A percentile compares a stretch with the other conserved stretches of the same genome.
Conservation (phyloP, 345 rosid species). For the Linum tenue region DNA sequence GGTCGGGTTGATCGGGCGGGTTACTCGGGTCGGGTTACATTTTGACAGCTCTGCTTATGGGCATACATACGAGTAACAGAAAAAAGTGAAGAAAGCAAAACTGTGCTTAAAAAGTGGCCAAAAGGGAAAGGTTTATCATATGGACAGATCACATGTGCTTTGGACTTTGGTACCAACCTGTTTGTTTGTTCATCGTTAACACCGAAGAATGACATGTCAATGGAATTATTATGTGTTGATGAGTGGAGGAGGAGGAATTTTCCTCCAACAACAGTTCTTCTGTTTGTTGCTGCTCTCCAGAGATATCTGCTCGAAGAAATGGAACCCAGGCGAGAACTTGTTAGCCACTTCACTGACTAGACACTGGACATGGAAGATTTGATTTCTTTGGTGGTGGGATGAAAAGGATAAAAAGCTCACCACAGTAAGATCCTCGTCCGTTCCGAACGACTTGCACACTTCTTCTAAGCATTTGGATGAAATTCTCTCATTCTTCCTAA, state of each 20-base stretch:
- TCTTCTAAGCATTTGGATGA: conserved; percentile 64
- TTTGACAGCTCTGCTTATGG: no score
- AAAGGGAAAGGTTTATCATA: no score
- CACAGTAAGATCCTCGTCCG: conserved; percentile 83
- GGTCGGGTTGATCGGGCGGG: no score
- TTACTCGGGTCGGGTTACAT: no score
- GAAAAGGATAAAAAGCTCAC: conserved; percentile 25
- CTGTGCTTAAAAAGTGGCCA: no score
- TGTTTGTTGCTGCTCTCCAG: neutral
- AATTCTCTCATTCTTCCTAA: conserved; percentile 45
- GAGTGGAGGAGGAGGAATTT: neutral
- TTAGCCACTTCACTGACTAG: neutral
- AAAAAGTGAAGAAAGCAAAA: no score
- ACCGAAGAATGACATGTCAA: neutral
- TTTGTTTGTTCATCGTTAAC: neutral
- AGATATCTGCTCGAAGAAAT: neutral
- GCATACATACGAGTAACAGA: no score
- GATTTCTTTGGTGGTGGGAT: neutral
- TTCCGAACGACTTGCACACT: conserved; percentile 67
- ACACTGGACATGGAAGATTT: neutral
- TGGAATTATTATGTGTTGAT: neutral
- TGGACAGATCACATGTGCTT: no score
- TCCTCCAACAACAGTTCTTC: neutral
- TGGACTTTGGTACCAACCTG: no score
- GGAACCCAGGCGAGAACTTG: no score